Conservation (phyloP, 495 filamentous ascomycete species). For the Aspergillus heteromorphus region DNA sequence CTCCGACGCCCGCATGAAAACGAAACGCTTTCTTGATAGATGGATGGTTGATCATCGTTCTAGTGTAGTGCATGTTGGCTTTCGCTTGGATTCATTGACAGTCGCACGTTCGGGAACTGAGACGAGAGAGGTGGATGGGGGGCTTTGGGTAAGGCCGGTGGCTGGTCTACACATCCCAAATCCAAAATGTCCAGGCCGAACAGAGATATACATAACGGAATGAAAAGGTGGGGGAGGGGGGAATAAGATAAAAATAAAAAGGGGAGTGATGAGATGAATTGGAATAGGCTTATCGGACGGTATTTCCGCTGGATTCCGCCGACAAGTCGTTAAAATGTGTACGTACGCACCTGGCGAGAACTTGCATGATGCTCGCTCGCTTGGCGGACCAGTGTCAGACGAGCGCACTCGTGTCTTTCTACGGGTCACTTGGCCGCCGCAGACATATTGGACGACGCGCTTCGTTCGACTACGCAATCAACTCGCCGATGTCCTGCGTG, state of each 20-base stretch:
- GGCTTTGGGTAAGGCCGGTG: too few relatives aligned
- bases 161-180: background rate
- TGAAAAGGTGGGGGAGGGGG: too few relatives aligned
- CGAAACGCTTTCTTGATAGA: background rate
- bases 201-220: background rate
- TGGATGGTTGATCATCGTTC: background rate
- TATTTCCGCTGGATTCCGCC: background rate
- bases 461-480: constrained; percentile 24
- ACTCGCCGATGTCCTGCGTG: constrained; percentile 55
- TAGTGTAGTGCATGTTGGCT: background rate
- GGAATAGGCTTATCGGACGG: background rate
- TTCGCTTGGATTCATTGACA: background rate
- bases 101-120: background rate
- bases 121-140: background rate
- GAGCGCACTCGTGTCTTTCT: background rate
- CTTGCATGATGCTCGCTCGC: background rate
- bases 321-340: background rate
- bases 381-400: background rate
- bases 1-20: constrained; percentile 3
- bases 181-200: background rate
- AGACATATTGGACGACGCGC: background rate
- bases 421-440: background rate
- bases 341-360: background rate
- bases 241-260: background rate
- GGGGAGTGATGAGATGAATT: background rate